Evolutionary conservation across 352 stramenopile species (phyloP).

Genomic region (Phytophthora citricola): DNA sequence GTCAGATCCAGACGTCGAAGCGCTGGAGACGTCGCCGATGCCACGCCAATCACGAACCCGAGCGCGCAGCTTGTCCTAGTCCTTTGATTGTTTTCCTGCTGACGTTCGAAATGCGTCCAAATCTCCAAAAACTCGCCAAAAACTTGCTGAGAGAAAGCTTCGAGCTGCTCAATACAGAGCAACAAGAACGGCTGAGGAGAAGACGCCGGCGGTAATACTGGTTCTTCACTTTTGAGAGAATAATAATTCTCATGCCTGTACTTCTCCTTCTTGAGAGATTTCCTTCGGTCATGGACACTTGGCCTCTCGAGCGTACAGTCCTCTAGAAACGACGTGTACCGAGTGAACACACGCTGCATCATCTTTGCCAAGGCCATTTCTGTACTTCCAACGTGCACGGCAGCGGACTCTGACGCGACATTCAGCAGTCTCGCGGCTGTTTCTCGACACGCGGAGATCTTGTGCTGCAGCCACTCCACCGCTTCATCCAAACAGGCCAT

Average conservation of each 20-base stretch:
- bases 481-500: slow-evolving; percentile 48
- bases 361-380: slow-evolving; percentile 66
- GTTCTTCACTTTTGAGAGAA: slow-evolving; percentile 24
- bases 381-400: slow-evolving; percentile 38
- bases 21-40: slow-evolving; percentile 67
- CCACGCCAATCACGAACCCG: slow-evolving; percentile 75
- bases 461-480: slow-evolving; percentile 54
- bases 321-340: slow-evolving; percentile 38
- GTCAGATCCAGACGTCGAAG: slow-evolving; percentile 69
- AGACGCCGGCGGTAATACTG: background rate
- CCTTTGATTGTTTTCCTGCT: slow-evolving; percentile 14
- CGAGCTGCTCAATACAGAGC: slow-evolving; percentile 82
- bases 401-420: slow-evolving; percentile 5
- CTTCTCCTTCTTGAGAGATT: slow-evolving; percentile 28
- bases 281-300: slow-evolving; percentile 21
- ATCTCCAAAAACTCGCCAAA: slow-evolving; percentile 79
- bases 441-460: slow-evolving; percentile 39
- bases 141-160: slow-evolving; percentile 60
- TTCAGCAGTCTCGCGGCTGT: slow-evolving; percentile 25
- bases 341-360: slow-evolving; percentile 45
- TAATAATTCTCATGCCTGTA: slow-evolving; percentile 48
- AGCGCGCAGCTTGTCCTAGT: slow-evolving; percentile 28
- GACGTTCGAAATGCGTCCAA: slow-evolving; percentile 61
- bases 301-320: slow-evolving; percentile 12
- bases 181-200: slow-evolving; percentile 53